phyloP scores from a whole-genome alignment of 192 early-diverging fungal species.

The Gaertneriomyces semiglobifer region DNA sequence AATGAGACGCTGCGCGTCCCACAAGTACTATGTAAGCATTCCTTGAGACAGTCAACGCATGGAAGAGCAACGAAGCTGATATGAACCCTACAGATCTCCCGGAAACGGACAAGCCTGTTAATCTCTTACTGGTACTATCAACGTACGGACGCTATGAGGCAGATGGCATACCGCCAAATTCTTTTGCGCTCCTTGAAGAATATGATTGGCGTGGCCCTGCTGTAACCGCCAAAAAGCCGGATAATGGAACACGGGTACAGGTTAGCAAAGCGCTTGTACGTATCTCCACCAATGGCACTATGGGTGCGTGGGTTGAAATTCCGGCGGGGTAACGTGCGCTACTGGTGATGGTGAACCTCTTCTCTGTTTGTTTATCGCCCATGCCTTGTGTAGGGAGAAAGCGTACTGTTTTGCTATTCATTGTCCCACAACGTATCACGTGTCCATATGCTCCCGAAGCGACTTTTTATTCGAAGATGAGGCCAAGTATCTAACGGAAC shows the following conservation, averaged over 20 bases:
- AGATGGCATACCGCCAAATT: constrained; percentile 20
- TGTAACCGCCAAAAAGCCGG: no score
- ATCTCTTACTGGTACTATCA: constrained; percentile 36
- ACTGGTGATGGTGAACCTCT: constrained; percentile 9
- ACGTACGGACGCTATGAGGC: constrained; percentile 45
- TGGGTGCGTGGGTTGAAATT: constrained; percentile 33
- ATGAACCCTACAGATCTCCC: constrained; percentile 38
- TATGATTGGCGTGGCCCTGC: constrained; percentile 37
- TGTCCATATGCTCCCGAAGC: constrained; percentile 45
- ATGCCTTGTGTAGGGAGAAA: constrained; percentile 21
- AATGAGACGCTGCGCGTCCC: constrained; percentile 42
- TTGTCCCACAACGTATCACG: constrained; percentile 37
- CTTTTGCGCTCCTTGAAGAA: constrained; percentile 42
- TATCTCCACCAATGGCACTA: constrained; percentile 40
- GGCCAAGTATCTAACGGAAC: constrained; percentile 47
- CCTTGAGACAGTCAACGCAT: not conserved
- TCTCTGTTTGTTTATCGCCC: no score
- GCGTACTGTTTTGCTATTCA: constrained; percentile 46
- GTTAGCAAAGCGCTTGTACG: constrained; percentile 18
- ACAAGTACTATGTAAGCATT: constrained; percentile 41
- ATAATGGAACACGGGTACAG: constrained; percentile 6
- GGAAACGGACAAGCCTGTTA: constrained; percentile 29
- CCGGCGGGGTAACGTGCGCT: constrained; percentile 31
- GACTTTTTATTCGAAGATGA: constrained; percentile 53
- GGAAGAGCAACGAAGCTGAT: not conserved